Evolutionary conservation across 2,329 filamentous ascomycete genomes (phyloP), one percentile per base, ranked within the genome.

Genomic region (Xylaria sp.): DNA sequence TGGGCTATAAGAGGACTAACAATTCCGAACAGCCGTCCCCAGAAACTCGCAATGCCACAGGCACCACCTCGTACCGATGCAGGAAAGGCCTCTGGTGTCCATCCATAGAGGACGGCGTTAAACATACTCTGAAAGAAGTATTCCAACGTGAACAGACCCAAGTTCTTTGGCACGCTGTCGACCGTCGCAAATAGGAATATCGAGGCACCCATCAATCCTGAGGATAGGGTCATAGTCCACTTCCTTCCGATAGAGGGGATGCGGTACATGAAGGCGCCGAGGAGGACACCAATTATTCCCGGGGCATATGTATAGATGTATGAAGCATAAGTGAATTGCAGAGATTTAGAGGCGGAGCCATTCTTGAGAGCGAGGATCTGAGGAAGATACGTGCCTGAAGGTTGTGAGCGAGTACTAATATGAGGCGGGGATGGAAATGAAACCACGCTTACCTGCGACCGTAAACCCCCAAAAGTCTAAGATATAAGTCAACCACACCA

Each of bases 61-160:
- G 85, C 87, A 0, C 86, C 87, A 2, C 86, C 87, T 0, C 87
- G 80, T 53, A 86, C 81, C 0, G 86, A 84, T 2, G 84, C 85
- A 0, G 86, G 86, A 76, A 89, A 89, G 0, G 85, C 85, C 71
- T 89, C 86, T 0, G 87, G 87, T 0, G 87, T 89, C 77, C 82
- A 84, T 0, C 81, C 83, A 62, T 83, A 85, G 51, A 81, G 76
- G 23, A 80, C 75, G 1, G 77, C 78, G 62, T 80, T 80, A 1
- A 84, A 84, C 8, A 83, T 78, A 40, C 79, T 79, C 48, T 83
- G 81, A 1, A 84, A 78, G 0, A 72, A 66, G n/a, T 71, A 68
- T 58, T 72, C 70, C 29, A 73, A n/a, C 2, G 77, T 79, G n/a
- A 76, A 75, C 50, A 80, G 78, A 2, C 75, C 78, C 37, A 81